These are phyloP conservation scores for Piper betle DNA, from an alignment of 164 flowering plant species.

Conservation along the genomic window DNA sequence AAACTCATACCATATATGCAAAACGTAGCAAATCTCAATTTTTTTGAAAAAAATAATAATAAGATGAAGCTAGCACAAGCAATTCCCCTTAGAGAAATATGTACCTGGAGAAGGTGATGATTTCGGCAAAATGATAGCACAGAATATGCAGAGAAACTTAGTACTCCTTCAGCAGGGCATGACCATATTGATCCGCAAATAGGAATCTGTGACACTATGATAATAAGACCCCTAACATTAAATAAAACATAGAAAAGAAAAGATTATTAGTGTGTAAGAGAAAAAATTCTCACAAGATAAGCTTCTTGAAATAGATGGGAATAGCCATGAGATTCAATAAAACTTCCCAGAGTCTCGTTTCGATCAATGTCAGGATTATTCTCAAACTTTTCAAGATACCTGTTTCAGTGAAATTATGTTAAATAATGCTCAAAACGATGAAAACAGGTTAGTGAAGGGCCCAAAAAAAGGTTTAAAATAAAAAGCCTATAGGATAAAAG, in stretches of 20 bases:
- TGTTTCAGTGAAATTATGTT: constrained; percentile 8
- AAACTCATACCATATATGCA: not conserved
- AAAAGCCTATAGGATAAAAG: not conserved
- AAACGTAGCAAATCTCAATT: no score
- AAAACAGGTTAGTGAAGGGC: not conserved
- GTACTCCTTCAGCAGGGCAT: constrained; percentile 64
- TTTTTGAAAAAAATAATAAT: not conserved
- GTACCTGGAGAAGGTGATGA: constrained; percentile 90
- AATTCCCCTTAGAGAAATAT: not conserved
- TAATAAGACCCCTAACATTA: not conserved
- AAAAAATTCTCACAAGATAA: constrained; percentile 56
- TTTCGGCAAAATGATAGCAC: constrained; percentile 92
- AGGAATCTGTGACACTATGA: constrained; percentile 41
- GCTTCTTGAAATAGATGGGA: constrained; percentile 79
- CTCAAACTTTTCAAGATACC: constrained; percentile 73
- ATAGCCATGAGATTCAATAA: constrained; percentile 59
- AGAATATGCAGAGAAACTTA: constrained; percentile 73
- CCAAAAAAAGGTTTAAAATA: not conserved
- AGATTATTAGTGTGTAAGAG: not conserved
- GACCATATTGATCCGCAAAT: constrained; percentile 93
- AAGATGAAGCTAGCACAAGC: not conserved
- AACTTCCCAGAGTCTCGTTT: constrained; percentile 69
- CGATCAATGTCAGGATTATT: constrained; percentile 71
- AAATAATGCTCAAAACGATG: not conserved
- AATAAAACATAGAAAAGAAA: not conserved